Evolutionary conservation across 495 filamentous ascomycete genomes (phyloP).

Genomic region (Sabuloglossum arenarium): DNA sequence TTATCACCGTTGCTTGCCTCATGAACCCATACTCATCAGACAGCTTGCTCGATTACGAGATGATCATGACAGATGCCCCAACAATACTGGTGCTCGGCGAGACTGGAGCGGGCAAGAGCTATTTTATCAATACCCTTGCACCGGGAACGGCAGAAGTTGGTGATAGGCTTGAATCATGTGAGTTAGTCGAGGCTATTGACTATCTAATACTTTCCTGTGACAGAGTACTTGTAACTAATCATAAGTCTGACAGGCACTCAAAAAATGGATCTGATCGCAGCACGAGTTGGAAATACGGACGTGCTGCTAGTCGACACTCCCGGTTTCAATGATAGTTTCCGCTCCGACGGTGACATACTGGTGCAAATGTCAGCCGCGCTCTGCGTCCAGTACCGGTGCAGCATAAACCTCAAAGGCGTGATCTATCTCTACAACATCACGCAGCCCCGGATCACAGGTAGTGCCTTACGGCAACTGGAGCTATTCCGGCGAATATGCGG

Average conservation of each 20-base stretch:
- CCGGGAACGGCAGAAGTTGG: slow-evolving; percentile 4
- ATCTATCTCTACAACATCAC: slow-evolving; percentile 23
- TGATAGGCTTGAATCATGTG: slow-evolving; percentile 13
- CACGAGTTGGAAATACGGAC: slow-evolving; percentile 9
- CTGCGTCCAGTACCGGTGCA: slow-evolving; percentile 10
- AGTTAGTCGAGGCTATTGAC: background rate
- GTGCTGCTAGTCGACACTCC: slow-evolving; percentile 6
- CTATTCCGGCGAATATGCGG: slow-evolving; percentile 20
- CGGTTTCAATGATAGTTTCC: slow-evolving; percentile 9
- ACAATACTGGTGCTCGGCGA: slow-evolving; percentile 20
- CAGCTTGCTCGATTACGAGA: no score
- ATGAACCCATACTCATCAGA: no score
- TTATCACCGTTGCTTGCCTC: no score
- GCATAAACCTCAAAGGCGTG: slow-evolving; percentile 15
- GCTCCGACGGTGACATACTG: slow-evolving; percentile 15
- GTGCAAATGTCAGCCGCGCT: slow-evolving; percentile 18
- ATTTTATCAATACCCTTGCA: slow-evolving; percentile 16
- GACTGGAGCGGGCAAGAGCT: slow-evolving; percentile 21
- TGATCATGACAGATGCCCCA: no score
- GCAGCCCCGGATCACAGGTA: slow-evolving; percentile 16
- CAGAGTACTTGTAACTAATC: no score
- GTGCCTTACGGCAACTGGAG: slow-evolving; percentile 11
- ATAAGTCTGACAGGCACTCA: slow-evolving; percentile 7
- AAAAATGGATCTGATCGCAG: slow-evolving; percentile 4
- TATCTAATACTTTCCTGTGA: background rate